A percentile compares a stretch with the other conserved stretches of the same genome.
These are phyloP conservation scores for Marasmius oreades DNA, from an alignment of 1,284 basidiomycete species.

Conservation along the genomic window DNA sequence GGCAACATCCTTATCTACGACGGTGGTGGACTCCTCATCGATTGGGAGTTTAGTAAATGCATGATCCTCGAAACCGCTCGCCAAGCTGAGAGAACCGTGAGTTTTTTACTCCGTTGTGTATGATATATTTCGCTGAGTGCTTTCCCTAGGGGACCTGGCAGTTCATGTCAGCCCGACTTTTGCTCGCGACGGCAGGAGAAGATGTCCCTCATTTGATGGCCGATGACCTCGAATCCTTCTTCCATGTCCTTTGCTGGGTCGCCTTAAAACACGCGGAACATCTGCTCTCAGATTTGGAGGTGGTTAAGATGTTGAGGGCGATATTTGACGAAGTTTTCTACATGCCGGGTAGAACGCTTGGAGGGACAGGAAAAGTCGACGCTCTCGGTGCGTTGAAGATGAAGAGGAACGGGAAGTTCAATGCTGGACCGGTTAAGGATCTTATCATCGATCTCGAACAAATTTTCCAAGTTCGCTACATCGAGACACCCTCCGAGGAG, in stretches of 20 bases:
- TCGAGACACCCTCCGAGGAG: no score
- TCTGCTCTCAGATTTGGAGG: no score
- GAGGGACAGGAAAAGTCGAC: no score
- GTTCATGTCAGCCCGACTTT: neutral
- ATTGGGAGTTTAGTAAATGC: neutral
- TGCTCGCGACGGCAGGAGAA: neutral
- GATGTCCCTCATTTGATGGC: neutral
- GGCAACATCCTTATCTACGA: neutral
- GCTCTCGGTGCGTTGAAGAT: no score
- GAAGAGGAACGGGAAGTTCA: no score
- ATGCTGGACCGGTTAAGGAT: no score
- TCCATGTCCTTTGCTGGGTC: neutral
- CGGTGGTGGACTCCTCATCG: neutral
- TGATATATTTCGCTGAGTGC: neutral
- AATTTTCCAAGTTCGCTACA: no score
- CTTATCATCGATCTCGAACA: no score
- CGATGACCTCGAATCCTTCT: neutral
- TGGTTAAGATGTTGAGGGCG: no score
- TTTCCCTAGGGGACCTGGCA: conserved; percentile 1
- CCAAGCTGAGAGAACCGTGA: neutral
- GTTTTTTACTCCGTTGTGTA: neutral
- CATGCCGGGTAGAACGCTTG: no score
- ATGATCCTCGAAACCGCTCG: neutral
- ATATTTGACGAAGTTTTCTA: no score
- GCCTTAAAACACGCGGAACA: neutral